Percentiles rank a stretch among this genome's conserved stretches.
Conservation (phyloP, 2,329 filamentous ascomycete species). For the Claviceps arundinis region DNA sequence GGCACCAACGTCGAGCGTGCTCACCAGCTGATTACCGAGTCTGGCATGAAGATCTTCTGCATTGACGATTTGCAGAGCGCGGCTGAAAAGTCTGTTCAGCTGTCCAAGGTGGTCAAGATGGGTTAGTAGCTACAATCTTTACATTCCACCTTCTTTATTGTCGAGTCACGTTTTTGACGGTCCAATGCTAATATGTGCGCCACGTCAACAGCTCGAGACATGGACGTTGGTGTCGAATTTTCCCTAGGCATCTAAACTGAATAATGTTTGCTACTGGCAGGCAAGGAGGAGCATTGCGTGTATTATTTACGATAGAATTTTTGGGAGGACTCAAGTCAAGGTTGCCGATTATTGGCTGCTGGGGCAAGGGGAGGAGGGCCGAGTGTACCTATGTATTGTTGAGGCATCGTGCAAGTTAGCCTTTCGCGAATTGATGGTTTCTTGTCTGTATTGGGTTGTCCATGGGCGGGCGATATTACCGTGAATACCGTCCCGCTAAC, state of each 20-base stretch:
- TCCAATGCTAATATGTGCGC: constrained; percentile 10
- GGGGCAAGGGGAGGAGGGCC: background rate
- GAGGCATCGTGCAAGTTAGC: constrained; percentile 4
- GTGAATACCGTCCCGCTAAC: too few relatives aligned
- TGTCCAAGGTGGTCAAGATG: constrained; percentile 99
- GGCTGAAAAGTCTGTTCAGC: constrained; percentile 95
- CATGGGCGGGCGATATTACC: too few relatives aligned
- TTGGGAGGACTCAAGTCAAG: background rate
- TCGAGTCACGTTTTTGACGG: background rate
- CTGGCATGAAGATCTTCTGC: constrained; percentile 98
- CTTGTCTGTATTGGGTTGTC: background rate
- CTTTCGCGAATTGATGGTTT: background rate
- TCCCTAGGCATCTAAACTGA: constrained; percentile 67
- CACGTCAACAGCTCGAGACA: constrained; percentile 60
- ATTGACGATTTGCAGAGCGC: constrained; percentile 96
- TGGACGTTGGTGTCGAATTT: constrained; percentile 94
- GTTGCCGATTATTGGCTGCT: background rate
- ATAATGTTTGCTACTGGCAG: constrained; percentile 1
- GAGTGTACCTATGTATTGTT: constrained; percentile 3
- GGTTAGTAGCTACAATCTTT: constrained; percentile 39
- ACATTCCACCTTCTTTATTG: background rate
- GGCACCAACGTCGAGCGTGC: constrained; percentile 97
- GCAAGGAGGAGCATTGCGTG: constrained; percentile 9
- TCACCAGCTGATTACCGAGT: constrained; percentile 88
- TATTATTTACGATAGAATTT: constrained; percentile 13